Evolutionary conservation across 176 grass and related monocot species (phyloP).

Genomic region (Canna indica): DNA sequence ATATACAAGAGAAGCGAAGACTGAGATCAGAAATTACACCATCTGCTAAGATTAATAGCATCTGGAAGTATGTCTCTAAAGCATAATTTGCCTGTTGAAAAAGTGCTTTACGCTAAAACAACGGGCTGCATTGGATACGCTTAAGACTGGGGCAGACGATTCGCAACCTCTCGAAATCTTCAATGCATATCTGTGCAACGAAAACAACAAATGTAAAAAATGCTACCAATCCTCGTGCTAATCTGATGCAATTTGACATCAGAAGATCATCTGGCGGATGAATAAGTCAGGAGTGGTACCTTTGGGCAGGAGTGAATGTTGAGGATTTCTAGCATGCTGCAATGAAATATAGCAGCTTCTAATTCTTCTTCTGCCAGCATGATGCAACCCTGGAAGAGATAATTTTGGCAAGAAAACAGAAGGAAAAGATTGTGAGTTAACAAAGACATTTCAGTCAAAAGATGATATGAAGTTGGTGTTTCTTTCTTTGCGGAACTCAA

Average conservation of each 20-base stretch:
- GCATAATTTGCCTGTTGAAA: too few species aligned
- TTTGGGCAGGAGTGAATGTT: conserved; percentile 78
- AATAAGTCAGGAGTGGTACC: conserved; percentile 25
- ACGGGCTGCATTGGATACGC: conserved; percentile 51
- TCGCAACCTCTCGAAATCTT: conserved; percentile 56
- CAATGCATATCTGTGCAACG: conserved; percentile 45
- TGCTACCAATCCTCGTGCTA: neutral
- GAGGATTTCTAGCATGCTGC: conserved; percentile 63
- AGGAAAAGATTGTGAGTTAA: neutral
- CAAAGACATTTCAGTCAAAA: neutral
- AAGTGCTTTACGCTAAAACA: too few species aligned
- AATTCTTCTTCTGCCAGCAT: conserved; percentile 87
- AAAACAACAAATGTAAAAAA: conserved; percentile 1
- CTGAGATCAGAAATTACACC: too few species aligned
- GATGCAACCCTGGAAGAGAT: conserved; percentile 54
- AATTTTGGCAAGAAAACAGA: neutral
- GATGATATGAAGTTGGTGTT: neutral
- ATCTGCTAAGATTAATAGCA: too few species aligned
- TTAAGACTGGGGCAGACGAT: conserved; percentile 57
- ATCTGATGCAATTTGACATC: neutral
- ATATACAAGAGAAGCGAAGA: too few species aligned
- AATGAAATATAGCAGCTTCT: conserved; percentile 66
- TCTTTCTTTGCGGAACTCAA: too few species aligned
- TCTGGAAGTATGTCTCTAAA: too few species aligned
- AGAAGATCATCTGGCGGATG: neutral